Evolutionary conservation across 2,329 filamentous ascomycete genomes (phyloP).

Genomic region (Aschersonia sp.): DNA sequence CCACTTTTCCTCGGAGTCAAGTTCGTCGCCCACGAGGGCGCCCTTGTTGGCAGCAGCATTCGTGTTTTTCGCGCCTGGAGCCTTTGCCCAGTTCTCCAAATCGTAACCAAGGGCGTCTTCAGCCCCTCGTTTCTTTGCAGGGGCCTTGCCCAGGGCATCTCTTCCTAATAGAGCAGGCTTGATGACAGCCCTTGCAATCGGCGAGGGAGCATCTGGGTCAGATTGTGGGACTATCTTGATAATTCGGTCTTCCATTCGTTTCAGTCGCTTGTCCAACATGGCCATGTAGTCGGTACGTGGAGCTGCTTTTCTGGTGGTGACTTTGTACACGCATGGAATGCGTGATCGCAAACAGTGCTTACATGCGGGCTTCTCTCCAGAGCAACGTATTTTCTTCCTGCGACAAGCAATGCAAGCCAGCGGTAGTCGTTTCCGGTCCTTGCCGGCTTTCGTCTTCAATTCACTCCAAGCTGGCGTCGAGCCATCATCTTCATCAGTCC

Average conservation of each 20-base stretch:
- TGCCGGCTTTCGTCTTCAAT: conserved; percentile 82
- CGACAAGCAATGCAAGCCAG: conserved; percentile 91
- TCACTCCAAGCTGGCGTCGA: conserved; percentile 61
- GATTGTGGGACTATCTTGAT: conserved; percentile 89
- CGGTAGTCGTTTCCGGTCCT: conserved; percentile 84
- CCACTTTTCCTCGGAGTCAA: conserved; percentile 54
- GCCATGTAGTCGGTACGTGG: conserved; percentile 98
- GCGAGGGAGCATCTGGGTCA: conserved; percentile 51
- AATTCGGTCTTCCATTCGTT: conserved; percentile 94
- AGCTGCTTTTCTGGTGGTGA: conserved; percentile 84
- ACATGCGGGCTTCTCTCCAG: conserved; percentile 92
- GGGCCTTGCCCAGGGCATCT: conserved; percentile 26
- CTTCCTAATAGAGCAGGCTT: conserved; percentile 58
- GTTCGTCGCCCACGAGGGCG: neutral
- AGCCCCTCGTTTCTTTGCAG: conserved; percentile 62
- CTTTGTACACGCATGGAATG: conserved; percentile 95
- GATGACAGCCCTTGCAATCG: conserved; percentile 66
- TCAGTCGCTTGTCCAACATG: conserved; percentile 90
- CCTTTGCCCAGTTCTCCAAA: conserved; percentile 65
- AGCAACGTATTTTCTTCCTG: conserved; percentile 95
- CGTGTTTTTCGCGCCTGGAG: conserved; percentile 25
- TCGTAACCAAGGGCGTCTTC: conserved; percentile 80
- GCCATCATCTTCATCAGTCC: conserved; percentile 43
- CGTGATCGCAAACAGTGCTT: conserved; percentile 88
- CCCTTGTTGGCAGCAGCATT: neutral